Conservation (phyloP, 495 filamentous ascomycete species). For the Lophiostoma macrostomum region DNA sequence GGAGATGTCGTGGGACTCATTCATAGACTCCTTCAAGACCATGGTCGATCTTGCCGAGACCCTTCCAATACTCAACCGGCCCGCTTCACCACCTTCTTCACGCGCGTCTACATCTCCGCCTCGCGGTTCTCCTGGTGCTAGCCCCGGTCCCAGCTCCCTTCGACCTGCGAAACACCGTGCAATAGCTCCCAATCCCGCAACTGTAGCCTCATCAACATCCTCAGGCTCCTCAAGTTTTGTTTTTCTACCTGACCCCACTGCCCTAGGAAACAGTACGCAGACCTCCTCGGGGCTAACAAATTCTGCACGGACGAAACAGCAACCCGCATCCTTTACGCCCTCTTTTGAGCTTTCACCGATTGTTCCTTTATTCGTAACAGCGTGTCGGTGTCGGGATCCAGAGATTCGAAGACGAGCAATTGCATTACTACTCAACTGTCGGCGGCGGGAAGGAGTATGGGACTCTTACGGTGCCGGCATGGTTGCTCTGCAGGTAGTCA, state of each 20-base stretch:
- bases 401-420: conserved; percentile 28
- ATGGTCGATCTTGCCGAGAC: conserved; percentile 31
- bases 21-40: conserved; percentile 19
- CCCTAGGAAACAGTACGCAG: not conserved
- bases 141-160: not conserved
- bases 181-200: conserved; percentile 21
- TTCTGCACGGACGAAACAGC: not conserved
- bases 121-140: not conserved
- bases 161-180: conserved; percentile 7
- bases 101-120: conserved; percentile 12
- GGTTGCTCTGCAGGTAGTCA: conserved; percentile 21
- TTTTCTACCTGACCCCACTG: not conserved
- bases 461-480: conserved; percentile 29
- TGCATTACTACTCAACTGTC: conserved; percentile 16
- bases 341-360: conserved; percentile 34
- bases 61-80: conserved; percentile 12
- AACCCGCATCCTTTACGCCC: conserved; percentile 26
- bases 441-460: conserved; percentile 33
- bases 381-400: conserved; percentile 32
- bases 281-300: not conserved
- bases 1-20: conserved; percentile 25
- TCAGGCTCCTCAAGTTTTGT: not conserved
- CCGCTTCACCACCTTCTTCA: conserved; percentile 14
- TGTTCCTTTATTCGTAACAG: conserved; percentile 30
- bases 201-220: not conserved